Evolutionary conservation across 2,329 filamentous ascomycete species (phyloP).

Genomic region (Diaporthe capsici): DNA sequence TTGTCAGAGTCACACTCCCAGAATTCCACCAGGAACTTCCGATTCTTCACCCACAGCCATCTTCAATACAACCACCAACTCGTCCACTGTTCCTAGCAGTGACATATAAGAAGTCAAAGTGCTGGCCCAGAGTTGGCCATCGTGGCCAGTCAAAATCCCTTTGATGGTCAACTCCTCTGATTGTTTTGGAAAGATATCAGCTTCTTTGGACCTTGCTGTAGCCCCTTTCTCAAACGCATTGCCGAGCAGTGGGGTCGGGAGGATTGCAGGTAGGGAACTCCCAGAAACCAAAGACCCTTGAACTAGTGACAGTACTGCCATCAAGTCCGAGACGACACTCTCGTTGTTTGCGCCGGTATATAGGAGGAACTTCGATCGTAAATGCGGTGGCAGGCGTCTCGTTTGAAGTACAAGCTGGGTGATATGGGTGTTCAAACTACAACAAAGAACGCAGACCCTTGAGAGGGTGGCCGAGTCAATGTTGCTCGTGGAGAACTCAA

Average conservation of each 20-base stretch:
- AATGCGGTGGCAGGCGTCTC: neutral
- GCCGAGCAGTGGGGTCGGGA: neutral
- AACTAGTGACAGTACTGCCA: neutral
- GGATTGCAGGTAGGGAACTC: neutral
- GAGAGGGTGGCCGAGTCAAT: neutral
- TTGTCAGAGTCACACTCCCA: neutral
- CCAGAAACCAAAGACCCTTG: neutral
- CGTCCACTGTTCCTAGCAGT: slow-evolving; percentile 4
- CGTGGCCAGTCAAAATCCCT: neutral
- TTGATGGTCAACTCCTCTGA: neutral
- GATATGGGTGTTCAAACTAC: neutral
- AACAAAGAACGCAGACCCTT: neutral
- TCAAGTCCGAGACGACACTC: neutral
- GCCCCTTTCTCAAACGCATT: neutral
- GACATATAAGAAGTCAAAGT: neutral
- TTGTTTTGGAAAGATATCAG: neutral
- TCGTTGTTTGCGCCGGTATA: neutral
- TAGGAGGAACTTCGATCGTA: neutral
- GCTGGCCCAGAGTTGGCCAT: neutral
- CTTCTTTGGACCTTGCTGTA: neutral
- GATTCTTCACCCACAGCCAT: slow-evolving; percentile 1
- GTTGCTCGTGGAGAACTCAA: neutral
- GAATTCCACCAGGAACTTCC: neutral
- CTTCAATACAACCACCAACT: neutral
- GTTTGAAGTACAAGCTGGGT: slow-evolving; percentile 1